Evolutionary conservation across 2,329 filamentous ascomycete genomes (phyloP), one percentile per base, ranked within the genome.

Genomic region (Tolypocladium ophioglossoides): DNA sequence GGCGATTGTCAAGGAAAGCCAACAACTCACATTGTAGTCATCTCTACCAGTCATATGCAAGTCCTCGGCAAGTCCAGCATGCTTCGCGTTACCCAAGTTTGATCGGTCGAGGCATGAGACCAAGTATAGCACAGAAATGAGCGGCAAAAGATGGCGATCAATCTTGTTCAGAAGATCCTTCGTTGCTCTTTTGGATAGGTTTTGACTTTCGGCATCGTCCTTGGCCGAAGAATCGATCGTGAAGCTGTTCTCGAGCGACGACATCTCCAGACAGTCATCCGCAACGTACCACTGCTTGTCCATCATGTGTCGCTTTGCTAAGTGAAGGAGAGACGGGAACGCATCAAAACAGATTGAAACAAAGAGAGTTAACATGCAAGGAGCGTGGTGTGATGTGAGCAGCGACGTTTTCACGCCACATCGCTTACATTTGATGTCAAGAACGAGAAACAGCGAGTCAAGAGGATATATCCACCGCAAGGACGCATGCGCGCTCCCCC

Each of bases 41-140:
- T 64, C 62, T 55, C 64, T 68, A 52, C 63, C 65, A 1, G 64
- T 63, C 64, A 71, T 66, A 37, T 54, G 56, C 35, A 68, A 59
- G 22, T 61, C 59, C n/a, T 59, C 54, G 49, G 66, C 63, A 7
- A 86, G 68, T 0, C 79, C 78, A 4, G 80, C 81, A 14, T 85
- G 66, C 60, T 75, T 78, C 11, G 82, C 82, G 63, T 86, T 86
- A 20, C 82, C 79, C 46, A 72, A 66, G 57, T 72, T 72, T 55
- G 69, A 63, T 38, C 67, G 64, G 52, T 72, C 69, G 20, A 72
- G 64, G 66, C 82, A 82, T 52, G 76, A 78, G 14, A 78, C 76
- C 2, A 84, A 68, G 58, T 84, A 84, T 20, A 85, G 73, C 0
- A 84, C 63, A 4, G 79, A 76, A 57, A 84, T 75, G 64, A 83